These are phyloP conservation scores for Paecilomyces sp. DNA, from an alignment of 2,329 filamentous ascomycete species.

Conservation along the genomic window DNA sequence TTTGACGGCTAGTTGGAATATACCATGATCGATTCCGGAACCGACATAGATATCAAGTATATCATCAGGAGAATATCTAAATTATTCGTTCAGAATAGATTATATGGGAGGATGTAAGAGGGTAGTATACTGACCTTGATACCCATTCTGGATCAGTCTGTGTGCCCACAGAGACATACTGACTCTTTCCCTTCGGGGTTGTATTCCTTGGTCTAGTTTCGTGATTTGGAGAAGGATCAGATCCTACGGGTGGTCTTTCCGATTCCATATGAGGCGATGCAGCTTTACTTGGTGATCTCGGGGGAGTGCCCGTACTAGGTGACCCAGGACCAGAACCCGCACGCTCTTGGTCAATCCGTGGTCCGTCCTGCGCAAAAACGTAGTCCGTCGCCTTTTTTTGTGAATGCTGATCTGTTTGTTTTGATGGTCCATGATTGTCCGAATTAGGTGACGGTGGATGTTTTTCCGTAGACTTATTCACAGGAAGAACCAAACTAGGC, in stretches of 20 bases:
- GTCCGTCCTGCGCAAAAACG: not conserved
- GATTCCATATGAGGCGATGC: not conserved
- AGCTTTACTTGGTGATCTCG: not conserved
- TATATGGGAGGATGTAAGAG: not conserved
- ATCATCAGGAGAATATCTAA: not conserved
- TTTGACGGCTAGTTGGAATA: not conserved
- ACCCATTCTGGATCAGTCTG: not conserved
- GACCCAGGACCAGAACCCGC: not conserved
- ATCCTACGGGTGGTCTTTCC: not conserved
- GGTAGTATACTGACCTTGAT: not conserved
- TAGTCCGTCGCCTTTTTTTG: not conserved
- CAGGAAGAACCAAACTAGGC: slow-evolving; percentile 1
- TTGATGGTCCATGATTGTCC: not conserved
- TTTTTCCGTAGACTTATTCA: not conserved
- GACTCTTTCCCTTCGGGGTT: not conserved
- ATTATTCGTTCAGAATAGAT: not conserved
- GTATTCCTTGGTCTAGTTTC: not conserved
- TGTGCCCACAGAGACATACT: not conserved
- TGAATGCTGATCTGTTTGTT: not conserved
- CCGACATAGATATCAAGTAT: slow-evolving; percentile 1
- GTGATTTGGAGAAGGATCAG: not conserved
- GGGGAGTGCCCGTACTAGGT: not conserved
- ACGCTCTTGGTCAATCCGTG: not conserved
- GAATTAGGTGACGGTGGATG: not conserved
- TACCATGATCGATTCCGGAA: not conserved